phyloP scores from a whole-genome alignment of 1,284 basidiomycete genomes.

The Uromyces viciae-fabae region DNA sequence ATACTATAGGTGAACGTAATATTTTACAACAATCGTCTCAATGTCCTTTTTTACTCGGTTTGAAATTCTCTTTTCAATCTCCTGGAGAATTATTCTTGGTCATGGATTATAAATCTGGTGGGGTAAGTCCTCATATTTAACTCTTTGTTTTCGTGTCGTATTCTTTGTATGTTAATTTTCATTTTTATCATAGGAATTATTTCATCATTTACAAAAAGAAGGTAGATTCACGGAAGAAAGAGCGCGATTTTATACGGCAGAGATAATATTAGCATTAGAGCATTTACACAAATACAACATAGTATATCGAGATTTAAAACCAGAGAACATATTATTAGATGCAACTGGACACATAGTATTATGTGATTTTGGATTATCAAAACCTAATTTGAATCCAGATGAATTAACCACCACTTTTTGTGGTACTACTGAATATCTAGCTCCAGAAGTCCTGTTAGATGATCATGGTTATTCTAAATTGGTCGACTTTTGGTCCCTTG shows the following conservation, averaged over 20 bases:
- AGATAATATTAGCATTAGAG: constrained; percentile 86
- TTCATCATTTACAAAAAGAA: constrained; percentile 95
- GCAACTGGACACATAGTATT: constrained; percentile 94
- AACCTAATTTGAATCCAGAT: constrained; percentile 86
- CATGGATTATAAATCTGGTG: constrained; percentile 98
- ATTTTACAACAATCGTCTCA: constrained; percentile 91
- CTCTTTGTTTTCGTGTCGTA: background rate
- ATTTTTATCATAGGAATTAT: constrained; percentile 65
- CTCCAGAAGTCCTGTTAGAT: constrained; percentile 96
- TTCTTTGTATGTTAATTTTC: too few species aligned
- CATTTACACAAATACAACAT: constrained; percentile 97
- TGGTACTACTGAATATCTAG: constrained; percentile 81
- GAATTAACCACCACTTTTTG: constrained; percentile 97
- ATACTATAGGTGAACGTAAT: constrained; percentile 98
- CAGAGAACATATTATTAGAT: constrained; percentile 93
- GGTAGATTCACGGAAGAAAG: constrained; percentile 87
- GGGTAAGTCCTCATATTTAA: constrained; percentile 54
- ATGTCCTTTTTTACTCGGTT: constrained; percentile 93
- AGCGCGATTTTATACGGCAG: constrained; percentile 90
- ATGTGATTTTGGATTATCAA: constrained; percentile 95
- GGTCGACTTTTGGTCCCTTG: constrained; percentile 95
- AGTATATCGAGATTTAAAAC: constrained; percentile 90
- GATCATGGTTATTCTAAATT: constrained; percentile 98
- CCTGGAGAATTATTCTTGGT: constrained; percentile 93
- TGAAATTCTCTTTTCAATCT: constrained; percentile 98